phyloP scores from a whole-genome alignment of 1,139 yeast species.

The Suhomyces ambrosiae region DNA sequence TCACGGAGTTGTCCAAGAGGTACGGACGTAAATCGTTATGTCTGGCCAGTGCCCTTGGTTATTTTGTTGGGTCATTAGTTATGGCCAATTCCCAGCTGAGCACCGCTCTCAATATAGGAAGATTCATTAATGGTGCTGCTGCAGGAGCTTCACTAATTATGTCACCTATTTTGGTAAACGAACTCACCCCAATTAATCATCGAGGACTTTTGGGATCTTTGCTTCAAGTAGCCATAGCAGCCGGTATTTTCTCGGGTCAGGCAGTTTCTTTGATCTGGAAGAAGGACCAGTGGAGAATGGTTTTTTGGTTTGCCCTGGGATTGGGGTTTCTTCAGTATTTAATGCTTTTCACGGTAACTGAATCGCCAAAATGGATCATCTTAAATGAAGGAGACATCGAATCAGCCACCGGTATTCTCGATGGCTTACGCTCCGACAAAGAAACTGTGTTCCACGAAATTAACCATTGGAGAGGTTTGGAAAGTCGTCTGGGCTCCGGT shows the following conservation, averaged over 20 bases:
- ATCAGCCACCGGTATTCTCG: constrained; percentile 32
- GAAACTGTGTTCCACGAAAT: constrained; percentile 37
- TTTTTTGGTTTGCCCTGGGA: constrained; percentile 30
- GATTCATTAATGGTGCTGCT: constrained; percentile 39
- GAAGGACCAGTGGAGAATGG: constrained; percentile 39
- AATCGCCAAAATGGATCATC: constrained; percentile 46
- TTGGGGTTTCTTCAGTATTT: constrained; percentile 33
- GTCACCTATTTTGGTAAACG: constrained; percentile 42
- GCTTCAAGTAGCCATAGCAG: constrained; percentile 39
- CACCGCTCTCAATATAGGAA: constrained; percentile 27
- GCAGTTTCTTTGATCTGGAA: constrained; percentile 35
- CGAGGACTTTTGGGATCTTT: constrained; percentile 42
- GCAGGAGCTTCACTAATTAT: constrained; percentile 42
- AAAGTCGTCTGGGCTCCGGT: constrained; percentile 4
- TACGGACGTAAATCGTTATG: constrained; percentile 34
- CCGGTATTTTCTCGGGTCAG: constrained; percentile 40
- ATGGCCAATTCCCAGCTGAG: constrained; percentile 29
- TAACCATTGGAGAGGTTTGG: constrained; percentile 37
- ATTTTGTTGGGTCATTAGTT: constrained; percentile 28
- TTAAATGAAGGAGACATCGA: constrained; percentile 31
- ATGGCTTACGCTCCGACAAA: constrained; percentile 32
- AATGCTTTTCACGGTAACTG: constrained; percentile 35
- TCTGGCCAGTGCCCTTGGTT: constrained; percentile 27
- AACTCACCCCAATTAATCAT: constrained; percentile 41
- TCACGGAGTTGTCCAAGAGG: constrained; percentile 24